Evolutionary conservation across 2,329 filamentous ascomycete genomes (phyloP).

Genomic region (Penicillium carneum): DNA sequence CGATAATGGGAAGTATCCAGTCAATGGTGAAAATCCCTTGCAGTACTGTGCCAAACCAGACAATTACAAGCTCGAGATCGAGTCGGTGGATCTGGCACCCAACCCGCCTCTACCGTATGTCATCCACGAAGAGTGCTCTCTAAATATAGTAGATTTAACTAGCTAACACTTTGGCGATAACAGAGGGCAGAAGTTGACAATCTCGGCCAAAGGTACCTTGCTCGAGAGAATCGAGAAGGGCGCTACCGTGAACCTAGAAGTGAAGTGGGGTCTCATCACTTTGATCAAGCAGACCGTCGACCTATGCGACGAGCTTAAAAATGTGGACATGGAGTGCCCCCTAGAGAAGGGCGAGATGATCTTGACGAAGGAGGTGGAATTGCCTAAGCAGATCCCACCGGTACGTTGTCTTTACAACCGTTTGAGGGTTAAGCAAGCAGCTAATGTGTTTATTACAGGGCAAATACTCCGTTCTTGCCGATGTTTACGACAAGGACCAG

Average conservation of each 20-base stretch:
- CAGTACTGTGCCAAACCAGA: slow-evolving; percentile 75
- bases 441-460: slow-evolving; percentile 63
- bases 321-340: slow-evolving; percentile 89
- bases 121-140: slow-evolving; percentile 6
- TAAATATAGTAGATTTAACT: neutral
- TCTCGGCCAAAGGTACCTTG: slow-evolving; percentile 80
- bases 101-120: slow-evolving; percentile 88
- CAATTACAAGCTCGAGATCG: slow-evolving; percentile 75
- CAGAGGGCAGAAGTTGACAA: slow-evolving; percentile 79
- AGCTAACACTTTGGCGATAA: slow-evolving; percentile 26
- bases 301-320: slow-evolving; percentile 85
- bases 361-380: slow-evolving; percentile 80
- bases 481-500: slow-evolving; percentile 77
- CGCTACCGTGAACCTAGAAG: slow-evolving; percentile 79
- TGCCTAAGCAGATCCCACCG: slow-evolving; percentile 86
- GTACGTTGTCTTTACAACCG: slow-evolving; percentile 63
- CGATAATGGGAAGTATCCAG: slow-evolving; percentile 61
- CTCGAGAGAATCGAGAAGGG: slow-evolving; percentile 75
- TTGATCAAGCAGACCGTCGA: slow-evolving; percentile 82
- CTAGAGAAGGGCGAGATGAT: slow-evolving; percentile 77
- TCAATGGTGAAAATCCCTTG: slow-evolving; percentile 86
- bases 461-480: slow-evolving; percentile 85
- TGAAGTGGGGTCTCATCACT: slow-evolving; percentile 93
- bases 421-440: neutral
- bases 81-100: slow-evolving; percentile 79